Percentiles rank a stretch among this genome's conserved stretches.
These are phyloP conservation scores for Arthroderma uncinatum DNA, from an alignment of 2,329 filamentous ascomycete species.

Conservation along the genomic window DNA sequence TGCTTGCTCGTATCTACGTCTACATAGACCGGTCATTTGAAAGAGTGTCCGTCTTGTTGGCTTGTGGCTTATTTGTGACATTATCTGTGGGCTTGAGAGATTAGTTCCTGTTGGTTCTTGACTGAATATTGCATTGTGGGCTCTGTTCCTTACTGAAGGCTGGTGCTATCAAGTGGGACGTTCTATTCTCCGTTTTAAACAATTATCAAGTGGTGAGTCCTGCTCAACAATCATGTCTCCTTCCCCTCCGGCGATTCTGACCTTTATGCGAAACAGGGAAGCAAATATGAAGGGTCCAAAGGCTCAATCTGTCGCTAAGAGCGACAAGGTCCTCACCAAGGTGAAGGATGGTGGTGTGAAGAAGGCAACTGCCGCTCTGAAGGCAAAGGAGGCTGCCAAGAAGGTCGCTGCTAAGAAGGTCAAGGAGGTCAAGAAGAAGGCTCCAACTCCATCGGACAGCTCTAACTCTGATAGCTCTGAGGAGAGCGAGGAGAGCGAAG, in stretches of 20 bases:
- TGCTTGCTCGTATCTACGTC: constrained; percentile 3
- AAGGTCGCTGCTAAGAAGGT: constrained; percentile 14
- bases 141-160: constrained; percentile 12
- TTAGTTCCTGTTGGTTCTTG: constrained; percentile 7
- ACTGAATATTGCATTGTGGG: constrained; percentile 15
- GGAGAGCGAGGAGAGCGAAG: constrained; percentile 15
- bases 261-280: neutral
- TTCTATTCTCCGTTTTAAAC: neutral
- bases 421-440: constrained; percentile 14
- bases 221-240: neutral
- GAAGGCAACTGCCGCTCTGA: constrained; percentile 34
- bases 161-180: neutral
- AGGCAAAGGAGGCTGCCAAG: constrained; percentile 19
- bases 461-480: constrained; percentile 11
- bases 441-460: constrained; percentile 13
- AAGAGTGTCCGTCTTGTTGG: constrained; percentile 7
- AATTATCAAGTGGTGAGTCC: neutral
- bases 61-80: constrained; percentile 1
- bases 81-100: constrained; percentile 10
- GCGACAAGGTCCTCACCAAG: constrained; percentile 36
- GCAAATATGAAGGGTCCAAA: constrained; percentile 35
- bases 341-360: constrained; percentile 38
- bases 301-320: constrained; percentile 33
- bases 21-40: constrained; percentile 28
- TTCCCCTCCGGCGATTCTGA: neutral